These are phyloP conservation scores for Aethionema arabicum DNA, from an alignment of 345 rosid species.

Conservation along the genomic window DNA sequence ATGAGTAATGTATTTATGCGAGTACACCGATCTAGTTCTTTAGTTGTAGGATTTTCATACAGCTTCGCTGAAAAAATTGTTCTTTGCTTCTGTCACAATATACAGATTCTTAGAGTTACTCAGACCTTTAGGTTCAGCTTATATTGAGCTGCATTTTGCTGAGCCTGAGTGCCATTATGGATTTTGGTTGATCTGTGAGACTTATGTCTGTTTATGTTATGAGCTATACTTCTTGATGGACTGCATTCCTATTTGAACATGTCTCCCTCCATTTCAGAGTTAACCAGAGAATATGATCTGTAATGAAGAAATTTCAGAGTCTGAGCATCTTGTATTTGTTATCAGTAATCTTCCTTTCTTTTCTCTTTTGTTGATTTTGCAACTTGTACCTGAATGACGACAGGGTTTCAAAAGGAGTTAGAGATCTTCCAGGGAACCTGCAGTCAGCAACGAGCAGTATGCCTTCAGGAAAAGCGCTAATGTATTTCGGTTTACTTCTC, in stretches of 20 bases:
- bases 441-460: conserved; percentile 84
- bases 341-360: conserved; percentile 3
- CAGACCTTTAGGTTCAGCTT: conserved; percentile 6
- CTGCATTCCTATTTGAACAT: background rate
- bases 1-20: background rate
- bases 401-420: conserved; percentile 90
- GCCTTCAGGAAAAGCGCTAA: conserved; percentile 81
- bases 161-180: background rate
- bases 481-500: conserved; percentile 81
- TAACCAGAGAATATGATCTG: background rate
- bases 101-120: background rate
- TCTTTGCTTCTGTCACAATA: background rate
- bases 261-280: background rate
- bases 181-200: conserved; percentile 1
- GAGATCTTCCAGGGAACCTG: conserved; percentile 72
- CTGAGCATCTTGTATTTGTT: conserved; percentile 3
- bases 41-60: background rate
- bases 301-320: background rate
- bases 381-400: conserved; percentile 11
- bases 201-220: background rate
- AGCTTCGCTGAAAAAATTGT: background rate
- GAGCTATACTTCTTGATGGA: background rate
- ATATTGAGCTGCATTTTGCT: background rate
- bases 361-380: conserved; percentile 11
- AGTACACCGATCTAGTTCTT: conserved; percentile 11